Evolutionary conservation across 2,329 filamentous ascomycete genomes (phyloP), one percentile per base, ranked within the genome.

Genomic region (Alternaria incomplexa): DNA sequence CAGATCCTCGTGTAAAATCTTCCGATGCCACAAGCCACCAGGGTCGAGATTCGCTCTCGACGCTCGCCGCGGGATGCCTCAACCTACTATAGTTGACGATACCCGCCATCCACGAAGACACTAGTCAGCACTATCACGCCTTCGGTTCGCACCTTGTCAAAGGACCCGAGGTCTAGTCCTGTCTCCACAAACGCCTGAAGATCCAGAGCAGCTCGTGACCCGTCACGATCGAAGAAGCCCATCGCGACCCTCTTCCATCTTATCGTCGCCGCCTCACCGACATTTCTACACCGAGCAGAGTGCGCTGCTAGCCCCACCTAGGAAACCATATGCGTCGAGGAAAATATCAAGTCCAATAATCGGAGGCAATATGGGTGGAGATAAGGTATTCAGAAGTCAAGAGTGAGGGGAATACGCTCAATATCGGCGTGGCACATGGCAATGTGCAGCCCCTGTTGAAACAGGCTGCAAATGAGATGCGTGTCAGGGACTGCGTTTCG

Each of bases 231-330:
- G 43, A 26, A 22, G 15, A 32, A 25, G 12, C 32, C 22, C 55
- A 60, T 46, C 56, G 46, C 51, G 51, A 45, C 28, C 45, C 36
- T 32, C 45, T 51, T 36, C 22, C 47, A 56, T 46, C 61, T 59
- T 56, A 62, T 63, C 55, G 63, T 52, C 36, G 30, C 56, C 23
- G 58, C 64, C 72, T 74, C 73, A 76, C 74, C 74, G 74, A 76
- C 73, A 75, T 74, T 77, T 73, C 64, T 74, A 65, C 67, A 66
- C 67, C 70, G 66, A 62, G 62, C 58, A 59, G 44, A 62, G 20
- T 54, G 52, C 56, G 60, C 58, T 56, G 53, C 51, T 47, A 17
- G 71, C 72, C 66, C 72, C 70, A 68, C 66, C 60, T 30, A 44
- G 50, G 36, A 62, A 46, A 52, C 44, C n/a, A 59, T 44, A 36